phyloP scores from a whole-genome alignment of 768 basidiomycete genomes.

The Tulasnella sp. region DNA sequence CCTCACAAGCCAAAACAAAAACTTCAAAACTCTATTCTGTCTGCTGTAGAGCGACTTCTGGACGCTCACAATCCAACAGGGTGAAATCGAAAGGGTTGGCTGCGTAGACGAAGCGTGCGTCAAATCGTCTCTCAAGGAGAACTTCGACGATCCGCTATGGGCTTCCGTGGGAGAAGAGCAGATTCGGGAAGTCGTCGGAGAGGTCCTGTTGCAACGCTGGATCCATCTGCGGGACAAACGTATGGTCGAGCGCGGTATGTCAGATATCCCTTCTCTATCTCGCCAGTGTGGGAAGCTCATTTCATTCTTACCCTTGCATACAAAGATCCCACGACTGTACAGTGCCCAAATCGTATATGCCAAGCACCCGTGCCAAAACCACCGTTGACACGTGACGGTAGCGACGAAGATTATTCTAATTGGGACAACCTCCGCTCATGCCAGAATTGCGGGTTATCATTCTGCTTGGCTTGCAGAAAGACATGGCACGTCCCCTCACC shows the following conservation, averaged over 20 bases:
- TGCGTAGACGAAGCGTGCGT: slow-evolving; percentile 76
- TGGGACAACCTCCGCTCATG: slow-evolving; percentile 70
- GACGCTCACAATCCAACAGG: slow-evolving; percentile 69
- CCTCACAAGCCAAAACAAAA: too few relatives aligned
- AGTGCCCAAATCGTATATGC: slow-evolving; percentile 72
- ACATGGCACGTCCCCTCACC: slow-evolving; percentile 64
- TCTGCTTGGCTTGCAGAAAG: slow-evolving; percentile 71
- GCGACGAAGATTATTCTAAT: slow-evolving; percentile 43
- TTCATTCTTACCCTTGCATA: not conserved
- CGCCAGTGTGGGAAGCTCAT: not conserved
- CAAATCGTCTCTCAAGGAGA: slow-evolving; percentile 31
- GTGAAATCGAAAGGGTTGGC: slow-evolving; percentile 59
- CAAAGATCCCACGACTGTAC: slow-evolving; percentile 63
- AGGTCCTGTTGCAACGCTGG: slow-evolving; percentile 60
- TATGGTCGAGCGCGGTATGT: slow-evolving; percentile 56
- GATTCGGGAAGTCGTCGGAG: slow-evolving; percentile 56
- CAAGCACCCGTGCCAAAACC: slow-evolving; percentile 68
- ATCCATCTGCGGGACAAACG: slow-evolving; percentile 64
- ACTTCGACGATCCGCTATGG: not conserved
- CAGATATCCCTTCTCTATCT: not conserved
- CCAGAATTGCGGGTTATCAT: slow-evolving; percentile 57
- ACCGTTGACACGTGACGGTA: slow-evolving; percentile 19
- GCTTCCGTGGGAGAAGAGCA: slow-evolving; percentile 51
- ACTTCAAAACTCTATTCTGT: too few relatives aligned
- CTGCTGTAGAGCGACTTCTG: slow-evolving; percentile 39